Evolutionary conservation across 2,329 filamentous ascomycete species (phyloP).

Genomic region (Lachnellula cervina): DNA sequence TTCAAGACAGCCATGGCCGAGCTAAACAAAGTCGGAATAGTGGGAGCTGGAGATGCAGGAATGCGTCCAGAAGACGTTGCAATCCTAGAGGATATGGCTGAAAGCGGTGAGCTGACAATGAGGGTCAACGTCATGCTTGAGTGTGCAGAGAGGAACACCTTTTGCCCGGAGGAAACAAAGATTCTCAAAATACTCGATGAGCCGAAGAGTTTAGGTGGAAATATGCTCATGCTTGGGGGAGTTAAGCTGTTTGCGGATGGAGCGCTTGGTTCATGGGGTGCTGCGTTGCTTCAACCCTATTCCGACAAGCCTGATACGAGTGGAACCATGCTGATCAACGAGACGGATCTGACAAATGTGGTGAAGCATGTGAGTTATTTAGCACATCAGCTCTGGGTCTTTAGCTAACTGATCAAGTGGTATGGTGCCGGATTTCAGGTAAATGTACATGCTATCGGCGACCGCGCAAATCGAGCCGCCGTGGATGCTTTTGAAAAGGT

Average conservation of each 20-base stretch:
- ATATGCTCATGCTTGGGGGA: constrained; percentile 49
- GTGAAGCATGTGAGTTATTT: constrained; percentile 35
- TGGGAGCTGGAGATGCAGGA: constrained; percentile 66
- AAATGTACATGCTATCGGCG: constrained; percentile 69
- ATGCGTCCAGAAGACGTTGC: constrained; percentile 49
- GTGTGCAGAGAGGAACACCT: constrained; percentile 59
- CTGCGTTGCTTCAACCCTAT: constrained; percentile 67
- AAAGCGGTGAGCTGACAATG: constrained; percentile 51
- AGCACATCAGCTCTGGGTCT: not conserved
- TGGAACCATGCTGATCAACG: constrained; percentile 63
- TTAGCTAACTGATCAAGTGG: constrained; percentile 41
- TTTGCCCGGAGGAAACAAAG: constrained; percentile 52
- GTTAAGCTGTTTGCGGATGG: constrained; percentile 70
- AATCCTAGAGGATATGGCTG: constrained; percentile 50
- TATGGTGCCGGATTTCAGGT: constrained; percentile 59
- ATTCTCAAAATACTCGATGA: constrained; percentile 18
- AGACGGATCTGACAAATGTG: constrained; percentile 50
- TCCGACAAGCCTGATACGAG: constrained; percentile 55
- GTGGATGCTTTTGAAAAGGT: constrained; percentile 58
- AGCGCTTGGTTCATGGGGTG: constrained; percentile 66
- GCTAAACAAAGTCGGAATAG: constrained; percentile 60
- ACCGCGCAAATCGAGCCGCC: constrained; percentile 61
- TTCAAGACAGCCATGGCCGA: constrained; percentile 56
- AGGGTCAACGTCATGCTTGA: constrained; percentile 66
- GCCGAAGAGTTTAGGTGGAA: constrained; percentile 15